These are phyloP conservation scores for Diutina mesorugosa DNA, from an alignment of 1,139 yeast genomes.

Conservation along the genomic window DNA sequence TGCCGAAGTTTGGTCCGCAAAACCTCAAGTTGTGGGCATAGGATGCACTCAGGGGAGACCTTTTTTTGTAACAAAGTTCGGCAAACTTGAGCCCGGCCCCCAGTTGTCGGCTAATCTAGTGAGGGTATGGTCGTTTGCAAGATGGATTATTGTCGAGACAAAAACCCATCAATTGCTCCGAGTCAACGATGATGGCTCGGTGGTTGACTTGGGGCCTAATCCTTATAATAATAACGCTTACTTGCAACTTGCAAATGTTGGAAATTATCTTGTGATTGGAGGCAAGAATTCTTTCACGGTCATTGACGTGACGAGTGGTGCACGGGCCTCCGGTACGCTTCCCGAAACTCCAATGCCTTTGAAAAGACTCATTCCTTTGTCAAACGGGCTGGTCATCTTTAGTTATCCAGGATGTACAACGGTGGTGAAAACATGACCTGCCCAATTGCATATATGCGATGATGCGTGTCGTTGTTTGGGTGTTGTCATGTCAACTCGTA, in stretches of 20 bases:
- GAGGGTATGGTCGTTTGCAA: neutral
- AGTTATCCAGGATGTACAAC: neutral
- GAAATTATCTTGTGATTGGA: neutral
- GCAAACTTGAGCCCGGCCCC: neutral
- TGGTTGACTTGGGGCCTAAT: neutral
- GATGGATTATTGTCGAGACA: neutral
- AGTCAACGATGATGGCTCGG: neutral
- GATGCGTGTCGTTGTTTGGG: neutral
- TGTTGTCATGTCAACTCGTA: neutral
- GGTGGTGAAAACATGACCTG: neutral
- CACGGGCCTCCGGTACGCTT: neutral
- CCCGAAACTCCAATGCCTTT: neutral
- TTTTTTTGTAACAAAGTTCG: neutral
- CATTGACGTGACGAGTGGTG: neutral
- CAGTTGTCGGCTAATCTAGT: neutral
- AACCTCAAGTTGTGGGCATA: neutral
- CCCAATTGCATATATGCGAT: neutral
- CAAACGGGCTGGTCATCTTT: neutral
- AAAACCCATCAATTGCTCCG: neutral
- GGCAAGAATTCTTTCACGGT: neutral
- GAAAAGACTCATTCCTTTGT: neutral
- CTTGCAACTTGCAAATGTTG: neutral
- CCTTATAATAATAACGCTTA: neutral
- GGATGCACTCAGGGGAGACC: neutral
- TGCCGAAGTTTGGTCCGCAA: neutral